Base-by-base conservation (phyloP, 129 eudicot species). In the Glebionis coronaria region DNA sequence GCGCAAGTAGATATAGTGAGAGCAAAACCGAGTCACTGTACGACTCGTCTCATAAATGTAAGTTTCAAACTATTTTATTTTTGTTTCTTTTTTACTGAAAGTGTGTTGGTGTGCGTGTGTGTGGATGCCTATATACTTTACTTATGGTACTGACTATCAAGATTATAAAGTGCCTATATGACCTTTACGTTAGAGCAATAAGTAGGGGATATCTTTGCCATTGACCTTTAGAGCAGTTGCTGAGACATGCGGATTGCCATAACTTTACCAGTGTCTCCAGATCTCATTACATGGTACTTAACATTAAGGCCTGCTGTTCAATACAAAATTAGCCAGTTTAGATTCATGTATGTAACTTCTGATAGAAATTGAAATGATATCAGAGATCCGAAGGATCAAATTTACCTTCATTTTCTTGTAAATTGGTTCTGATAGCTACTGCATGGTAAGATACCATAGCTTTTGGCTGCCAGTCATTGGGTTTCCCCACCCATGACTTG, bases 371-470 rank as follows among this genome's bases (percentile, higher is more conserved):
- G 69, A 8, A 18, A 21, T 51, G 35, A 57, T 12, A 18, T 12
- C 4, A 29, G 58, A 47, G 47, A 62, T 27, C 53, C 44, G 9
- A 12, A 45, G 73, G 58, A 7, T 40, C 27, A 56, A n/a, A 52
- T 29, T 62, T 84, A 89, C 99, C 99, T 65, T 93, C 97, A 71
- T 93, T 93, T 46, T 77, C 92, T 78, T 80, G 97, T 73, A 93
- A 70, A 66, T 93, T 93, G 76, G 99, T 93, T 85, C 81, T 86
- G 57, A 93, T 85, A 61, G 95, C 99, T 70, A 86, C 97, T 63
- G 95, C 90, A 71, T 88, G 87, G 64, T 81, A 84, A 65, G 95
- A 79, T 50, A 82, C 76, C 88, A 80, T 81, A 31, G 90, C 82
- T 83, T 89, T 93, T 27, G 99, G 99, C 73, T 81, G 88, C 93